Base-by-base conservation (phyloP, 2,329 filamentous ascomycete genomes). In the Stachybotrys elegans region DNA sequence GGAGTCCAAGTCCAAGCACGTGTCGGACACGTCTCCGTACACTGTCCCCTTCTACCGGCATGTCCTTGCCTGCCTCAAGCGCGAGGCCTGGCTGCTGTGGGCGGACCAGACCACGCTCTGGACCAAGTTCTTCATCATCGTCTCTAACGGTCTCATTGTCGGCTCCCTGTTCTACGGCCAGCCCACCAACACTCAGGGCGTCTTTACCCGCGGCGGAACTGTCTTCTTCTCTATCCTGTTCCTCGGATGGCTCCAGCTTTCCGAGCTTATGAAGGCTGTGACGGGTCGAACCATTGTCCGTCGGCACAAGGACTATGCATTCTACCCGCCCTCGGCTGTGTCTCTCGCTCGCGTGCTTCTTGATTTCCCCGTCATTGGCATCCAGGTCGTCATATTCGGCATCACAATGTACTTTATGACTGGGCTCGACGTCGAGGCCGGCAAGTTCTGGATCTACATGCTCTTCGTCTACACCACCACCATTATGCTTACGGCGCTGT, bases 91-190 rank as follows among this genome's bases (percentile, higher is more conserved):
- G 84, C 75, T 93, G 6, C 73, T 89, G 2, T 78, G 80, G 65
- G 87, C 87, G 31, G 86, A 94, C 63, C 83, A 76, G 47, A 82
- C 81, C 1, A 84, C 86, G 0, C 72, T 93, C 2, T 84, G 82
- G 61, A 92, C 86, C 32, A 93, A 92, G 52, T 75, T 86, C 47
- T 86, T 89, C 63, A 88, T 89, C 58, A 86, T 90, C 54, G 65
- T 92, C 45, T 76, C 83, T 45, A 87, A 88, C 59, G 71, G 63
- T 5, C 72, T 94, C 9, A 87, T 94, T 48, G 83, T 91, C 43
- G 84, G 86, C 2, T 88, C 84, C 3, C 71, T 93, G 16, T 93
- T 93, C 66, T 88, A 89, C 55, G 79, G 86, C 48, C 66, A 87
- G 22, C 65, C 75, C 1, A 51, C 67, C 1, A 70, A 75, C 37